Evolutionary conservation across 345 rosid species (phyloP).

Genomic region (Camelina laxa): DNA sequence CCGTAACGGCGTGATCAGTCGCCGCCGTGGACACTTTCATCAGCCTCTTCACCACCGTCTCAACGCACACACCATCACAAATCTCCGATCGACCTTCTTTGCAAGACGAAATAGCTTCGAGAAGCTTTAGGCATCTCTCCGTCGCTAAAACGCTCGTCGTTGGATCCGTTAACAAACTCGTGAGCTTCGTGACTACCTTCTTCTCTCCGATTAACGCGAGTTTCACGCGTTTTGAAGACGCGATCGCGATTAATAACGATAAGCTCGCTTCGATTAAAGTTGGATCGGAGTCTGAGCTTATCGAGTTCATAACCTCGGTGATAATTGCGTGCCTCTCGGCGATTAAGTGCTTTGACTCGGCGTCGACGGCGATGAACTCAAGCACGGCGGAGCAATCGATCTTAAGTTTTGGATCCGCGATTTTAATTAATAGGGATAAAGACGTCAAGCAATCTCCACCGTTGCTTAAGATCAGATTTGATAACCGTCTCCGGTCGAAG

Average conservation of each 20-base stretch:
- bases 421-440: constrained; percentile 49
- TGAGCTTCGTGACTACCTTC: constrained; percentile 44
- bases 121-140: constrained; percentile 73
- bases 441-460: constrained; percentile 50
- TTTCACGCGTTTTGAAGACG: constrained; percentile 57
- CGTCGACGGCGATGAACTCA: constrained; percentile 60
- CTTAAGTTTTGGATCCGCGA: constrained; percentile 51
- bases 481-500: constrained; percentile 45
- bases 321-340: constrained; percentile 63
- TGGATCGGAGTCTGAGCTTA: constrained; percentile 48
- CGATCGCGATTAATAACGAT: constrained; percentile 56
- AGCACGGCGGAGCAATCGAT: constrained; percentile 56
- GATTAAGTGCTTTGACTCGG: constrained; percentile 58
- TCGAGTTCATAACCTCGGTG: constrained; percentile 47
- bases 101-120: constrained; percentile 44
- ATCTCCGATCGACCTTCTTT: constrained; percentile 68
- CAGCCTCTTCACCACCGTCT: constrained; percentile 63
- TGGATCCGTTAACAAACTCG: constrained; percentile 33
- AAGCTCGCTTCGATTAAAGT: constrained; percentile 57
- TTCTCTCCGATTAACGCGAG: constrained; percentile 45
- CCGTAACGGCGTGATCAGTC: constrained; percentile 82
- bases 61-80: constrained; percentile 48
- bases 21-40: constrained; percentile 72
- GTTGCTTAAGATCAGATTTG: constrained; percentile 47
- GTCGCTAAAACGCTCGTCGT: constrained; percentile 47